Percentiles rank a stretch among this genome's conserved stretches.
Conservation (phyloP, 257 asterid species). For the Pogostemon cablin region DNA sequence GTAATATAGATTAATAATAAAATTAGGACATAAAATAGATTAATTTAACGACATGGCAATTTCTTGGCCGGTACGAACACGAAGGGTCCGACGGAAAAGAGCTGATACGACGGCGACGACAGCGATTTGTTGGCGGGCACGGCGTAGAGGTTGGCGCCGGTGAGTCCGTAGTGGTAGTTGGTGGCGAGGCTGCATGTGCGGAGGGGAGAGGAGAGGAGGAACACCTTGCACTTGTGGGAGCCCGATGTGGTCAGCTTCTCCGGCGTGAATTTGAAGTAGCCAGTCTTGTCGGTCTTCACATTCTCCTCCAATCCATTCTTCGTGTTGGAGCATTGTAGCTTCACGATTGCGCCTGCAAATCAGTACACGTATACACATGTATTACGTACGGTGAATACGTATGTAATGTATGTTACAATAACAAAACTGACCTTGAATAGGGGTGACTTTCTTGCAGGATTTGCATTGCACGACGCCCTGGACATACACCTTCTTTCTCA, state of each 20-base stretch:
- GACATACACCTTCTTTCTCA: too few relatives aligned
- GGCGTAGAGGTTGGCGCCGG: conserved; percentile 51
- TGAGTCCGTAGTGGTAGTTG: conserved; percentile 50
- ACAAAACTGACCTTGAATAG: too few relatives aligned
- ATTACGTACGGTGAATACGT: too few relatives aligned
- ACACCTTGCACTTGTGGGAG: conserved; percentile 62
- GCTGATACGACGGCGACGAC: conserved; percentile 35
- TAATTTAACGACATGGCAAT: conserved; percentile 45
- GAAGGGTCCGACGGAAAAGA: conserved; percentile 70
- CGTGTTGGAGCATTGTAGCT: conserved; percentile 58
- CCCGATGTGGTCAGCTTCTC: conserved; percentile 43
- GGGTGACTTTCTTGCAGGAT: too few relatives aligned
- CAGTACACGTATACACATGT: too few relatives aligned
- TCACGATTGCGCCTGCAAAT: conserved; percentile 41
- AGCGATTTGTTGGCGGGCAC: conserved; percentile 2
- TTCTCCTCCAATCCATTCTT: conserved; percentile 28
- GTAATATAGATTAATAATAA: not conserved
- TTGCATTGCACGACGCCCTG: too few relatives aligned
- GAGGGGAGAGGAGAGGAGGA: conserved; percentile 46
- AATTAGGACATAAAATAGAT: too few relatives aligned
- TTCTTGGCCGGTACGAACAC: conserved; percentile 64
- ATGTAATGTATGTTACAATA: too few relatives aligned
- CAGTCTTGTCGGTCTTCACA: conserved; percentile 56
- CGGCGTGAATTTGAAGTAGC: conserved; percentile 58
- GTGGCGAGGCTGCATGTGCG: conserved; percentile 55